phyloP scores from a whole-genome alignment of 129 eudicot species.

The Centrapalus pauciflorus region DNA sequence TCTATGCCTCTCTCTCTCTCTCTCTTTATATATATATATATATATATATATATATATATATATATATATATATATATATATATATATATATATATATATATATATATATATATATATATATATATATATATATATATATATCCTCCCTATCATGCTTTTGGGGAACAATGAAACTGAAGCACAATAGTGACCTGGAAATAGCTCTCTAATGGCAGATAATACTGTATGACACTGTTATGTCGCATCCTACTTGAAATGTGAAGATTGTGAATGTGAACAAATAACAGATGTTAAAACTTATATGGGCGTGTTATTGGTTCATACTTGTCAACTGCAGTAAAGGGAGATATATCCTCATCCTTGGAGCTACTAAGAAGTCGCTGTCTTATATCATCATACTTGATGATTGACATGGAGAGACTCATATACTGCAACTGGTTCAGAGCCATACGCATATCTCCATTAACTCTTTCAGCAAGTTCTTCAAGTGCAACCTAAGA shows the following conservation, averaged over 20 bases:
- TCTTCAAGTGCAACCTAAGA: conserved; percentile 90
- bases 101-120: no score
- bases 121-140: no score
- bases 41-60: no score
- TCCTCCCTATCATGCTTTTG: neutral
- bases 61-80: no score
- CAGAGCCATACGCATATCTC: conserved; percentile 98
- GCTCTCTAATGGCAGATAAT: neutral
- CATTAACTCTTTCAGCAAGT: conserved; percentile 87
- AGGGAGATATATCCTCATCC: conserved; percentile 97
- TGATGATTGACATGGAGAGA: conserved; percentile 73
- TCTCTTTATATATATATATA: no score
- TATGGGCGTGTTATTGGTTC: neutral
- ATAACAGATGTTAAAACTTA: neutral
- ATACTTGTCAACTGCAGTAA: conserved; percentile 96
- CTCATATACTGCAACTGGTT: conserved; percentile 97
- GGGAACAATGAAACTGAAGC: neutral
- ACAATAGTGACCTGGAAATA: neutral
- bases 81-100: no score
- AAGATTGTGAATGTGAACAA: neutral
- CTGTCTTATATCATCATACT: conserved; percentile 82
- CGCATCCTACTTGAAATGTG: neutral
- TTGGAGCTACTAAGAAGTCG: conserved; percentile 90
- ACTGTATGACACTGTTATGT: neutral
- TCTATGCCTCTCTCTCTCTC: neutral